Conservation (phyloP, 306 rosid genomes). For the Aeschynomene evenia region DNA sequence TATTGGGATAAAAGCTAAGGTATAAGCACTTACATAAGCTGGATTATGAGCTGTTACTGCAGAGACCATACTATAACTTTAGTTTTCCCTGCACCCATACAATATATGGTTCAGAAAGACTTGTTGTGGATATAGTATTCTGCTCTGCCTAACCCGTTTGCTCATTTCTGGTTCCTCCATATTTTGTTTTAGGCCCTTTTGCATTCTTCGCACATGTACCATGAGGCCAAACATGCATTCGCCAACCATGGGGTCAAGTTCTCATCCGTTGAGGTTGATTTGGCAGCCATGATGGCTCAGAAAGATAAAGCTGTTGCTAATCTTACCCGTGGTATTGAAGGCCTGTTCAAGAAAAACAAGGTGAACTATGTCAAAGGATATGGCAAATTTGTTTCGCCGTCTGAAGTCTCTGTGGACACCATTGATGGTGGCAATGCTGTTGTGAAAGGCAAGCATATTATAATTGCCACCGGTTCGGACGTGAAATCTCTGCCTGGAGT, state of each 20-base stretch:
- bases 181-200: constrained; percentile 73
- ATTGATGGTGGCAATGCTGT: constrained; percentile 68
- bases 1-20: not conserved
- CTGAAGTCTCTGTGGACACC: constrained; percentile 86
- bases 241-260: constrained; percentile 79
- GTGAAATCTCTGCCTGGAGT: constrained; percentile 89
- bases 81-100: not conserved
- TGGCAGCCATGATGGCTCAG: constrained; percentile 91
- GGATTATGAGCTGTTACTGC: not conserved
- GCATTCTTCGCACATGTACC: constrained; percentile 96
- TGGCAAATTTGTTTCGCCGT: constrained; percentile 79
- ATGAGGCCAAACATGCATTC: constrained; percentile 92
- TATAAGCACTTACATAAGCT: not conserved
- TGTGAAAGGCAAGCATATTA: constrained; percentile 85
- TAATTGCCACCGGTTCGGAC: constrained; percentile 95
- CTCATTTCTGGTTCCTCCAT: constrained; percentile 19
- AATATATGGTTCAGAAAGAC: not conserved
- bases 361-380: constrained; percentile 93
- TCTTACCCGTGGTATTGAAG: constrained; percentile 92
- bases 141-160: not conserved
- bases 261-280: constrained; percentile 83
- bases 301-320: constrained; percentile 86
- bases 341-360: constrained; percentile 95
- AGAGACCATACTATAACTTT: not conserved
- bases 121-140: not conserved